These are phyloP conservation scores for Fragaria vesca DNA, from an alignment of 306 rosid species.

Conservation along the genomic window DNA sequence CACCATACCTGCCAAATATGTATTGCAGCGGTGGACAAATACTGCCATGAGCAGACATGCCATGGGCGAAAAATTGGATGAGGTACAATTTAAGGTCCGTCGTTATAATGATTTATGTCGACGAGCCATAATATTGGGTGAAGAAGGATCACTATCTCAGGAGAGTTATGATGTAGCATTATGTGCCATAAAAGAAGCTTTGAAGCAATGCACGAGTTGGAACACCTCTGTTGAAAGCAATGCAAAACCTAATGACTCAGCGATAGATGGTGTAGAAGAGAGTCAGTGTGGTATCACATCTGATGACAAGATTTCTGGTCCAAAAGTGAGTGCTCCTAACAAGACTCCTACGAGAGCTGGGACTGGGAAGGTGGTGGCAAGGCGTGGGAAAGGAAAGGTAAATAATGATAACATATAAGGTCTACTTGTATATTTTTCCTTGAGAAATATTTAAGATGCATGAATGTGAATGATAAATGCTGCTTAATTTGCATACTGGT, in stretches of 20 bases:
- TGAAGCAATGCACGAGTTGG: conserved; percentile 23
- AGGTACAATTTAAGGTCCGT: conserved; percentile 22
- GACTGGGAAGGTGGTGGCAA: conserved; percentile 13
- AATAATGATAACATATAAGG: background rate
- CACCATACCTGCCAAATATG: conserved; percentile 31
- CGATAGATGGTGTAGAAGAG: conserved; percentile 14
- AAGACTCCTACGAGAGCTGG: conserved; percentile 18
- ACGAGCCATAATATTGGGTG: conserved; percentile 31
- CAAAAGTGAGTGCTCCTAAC: conserved; percentile 15
- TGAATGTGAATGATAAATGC: background rate
- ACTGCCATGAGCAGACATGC: conserved; percentile 27
- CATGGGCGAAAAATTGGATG: conserved; percentile 23
- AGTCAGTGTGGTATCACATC: conserved; percentile 19
- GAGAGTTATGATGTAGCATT: conserved; percentile 32
- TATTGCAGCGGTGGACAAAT: conserved; percentile 32
- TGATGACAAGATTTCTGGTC: conserved; percentile 13
- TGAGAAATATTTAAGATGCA: background rate
- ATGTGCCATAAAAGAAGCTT: conserved; percentile 29
- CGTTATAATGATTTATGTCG: conserved; percentile 29
- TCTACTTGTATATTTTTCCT: background rate
- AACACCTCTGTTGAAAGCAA: conserved; percentile 16
- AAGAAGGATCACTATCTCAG: conserved; percentile 31
- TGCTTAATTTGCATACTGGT: conserved; percentile 12
- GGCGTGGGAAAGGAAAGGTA: conserved; percentile 29
- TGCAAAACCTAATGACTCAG: conserved; percentile 20